phyloP scores from a whole-genome alignment of 352 stramenopile species.

The Phytophthora rubi region DNA sequence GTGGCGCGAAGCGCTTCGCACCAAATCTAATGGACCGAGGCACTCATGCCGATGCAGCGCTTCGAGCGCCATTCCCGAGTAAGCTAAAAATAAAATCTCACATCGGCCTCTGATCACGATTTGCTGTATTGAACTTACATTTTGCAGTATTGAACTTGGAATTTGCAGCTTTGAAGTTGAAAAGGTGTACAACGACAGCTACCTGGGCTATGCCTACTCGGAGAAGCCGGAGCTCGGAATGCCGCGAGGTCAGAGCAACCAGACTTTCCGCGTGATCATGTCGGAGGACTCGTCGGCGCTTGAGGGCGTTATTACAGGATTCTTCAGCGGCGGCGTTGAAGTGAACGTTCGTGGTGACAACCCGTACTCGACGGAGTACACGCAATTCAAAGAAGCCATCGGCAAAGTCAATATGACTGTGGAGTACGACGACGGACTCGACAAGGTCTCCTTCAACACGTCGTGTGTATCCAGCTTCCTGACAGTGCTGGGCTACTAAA shows the following conservation, averaged over 20 bases:
- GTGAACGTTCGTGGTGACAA: conserved; percentile 58
- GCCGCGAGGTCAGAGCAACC: conserved; percentile 46
- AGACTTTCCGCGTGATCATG: conserved; percentile 57
- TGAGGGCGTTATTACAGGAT: conserved; percentile 42
- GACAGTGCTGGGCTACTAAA: conserved; percentile 33
- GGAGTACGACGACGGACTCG: conserved; percentile 54
- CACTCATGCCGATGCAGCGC: no score
- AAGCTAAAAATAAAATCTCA: no score
- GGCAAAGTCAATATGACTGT: conserved; percentile 56
- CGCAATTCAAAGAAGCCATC: conserved; percentile 45
- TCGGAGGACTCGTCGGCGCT: conserved; percentile 40
- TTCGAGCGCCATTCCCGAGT: no score
- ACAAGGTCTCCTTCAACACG: conserved; percentile 41
- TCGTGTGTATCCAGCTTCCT: conserved; percentile 41
- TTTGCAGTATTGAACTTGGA: no score
- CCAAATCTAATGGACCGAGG: no score
- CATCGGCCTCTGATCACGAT: no score
- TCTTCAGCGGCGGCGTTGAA: conserved; percentile 44
- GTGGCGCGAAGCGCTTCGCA: no score
- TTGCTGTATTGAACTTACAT: no score
- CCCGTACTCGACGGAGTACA: conserved; percentile 43
- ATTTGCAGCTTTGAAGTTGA: no score
- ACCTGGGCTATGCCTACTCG: conserved; percentile 66
- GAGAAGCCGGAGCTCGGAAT: conserved; percentile 47
- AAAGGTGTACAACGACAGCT: conserved; percentile 36